phyloP scores from a whole-genome alignment of 371 early-diverging fungal genomes.

The Mucor mucedo region DNA sequence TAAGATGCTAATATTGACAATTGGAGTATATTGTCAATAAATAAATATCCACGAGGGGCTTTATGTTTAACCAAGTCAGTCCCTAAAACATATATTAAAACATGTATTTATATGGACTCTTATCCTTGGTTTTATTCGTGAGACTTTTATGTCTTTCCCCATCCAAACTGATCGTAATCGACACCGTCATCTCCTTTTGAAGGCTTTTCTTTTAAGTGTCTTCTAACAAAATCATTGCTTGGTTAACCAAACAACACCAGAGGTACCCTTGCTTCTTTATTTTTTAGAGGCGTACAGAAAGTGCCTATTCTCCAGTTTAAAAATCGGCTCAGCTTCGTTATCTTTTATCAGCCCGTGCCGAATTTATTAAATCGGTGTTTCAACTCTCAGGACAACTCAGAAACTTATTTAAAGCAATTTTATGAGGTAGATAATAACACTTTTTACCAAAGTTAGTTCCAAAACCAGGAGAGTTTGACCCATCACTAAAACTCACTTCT shows the following conservation, averaged over 20 bases:
- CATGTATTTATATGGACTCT: not conserved
- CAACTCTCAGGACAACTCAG: slow-evolving; percentile 17
- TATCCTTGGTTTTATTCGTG: not conserved
- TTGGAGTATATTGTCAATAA: too few relatives aligned
- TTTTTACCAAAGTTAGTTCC: too few relatives aligned
- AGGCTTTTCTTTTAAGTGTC: not conserved
- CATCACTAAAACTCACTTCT: slow-evolving; percentile 10
- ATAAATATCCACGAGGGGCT: too few relatives aligned
- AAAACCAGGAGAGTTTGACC: slow-evolving; percentile 12
- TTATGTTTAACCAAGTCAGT: too few relatives aligned
- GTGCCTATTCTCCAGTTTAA: not conserved
- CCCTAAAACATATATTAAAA: too few relatives aligned
- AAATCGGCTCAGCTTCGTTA: not conserved
- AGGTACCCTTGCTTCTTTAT: not conserved
- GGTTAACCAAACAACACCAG: not conserved
- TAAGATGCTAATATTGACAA: too few relatives aligned
- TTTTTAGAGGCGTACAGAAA: not conserved
- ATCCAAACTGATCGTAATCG: slow-evolving; percentile 1
- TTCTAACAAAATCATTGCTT: not conserved
- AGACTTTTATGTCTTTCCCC: not conserved
- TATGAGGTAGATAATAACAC: too few relatives aligned
- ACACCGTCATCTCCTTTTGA: not conserved
- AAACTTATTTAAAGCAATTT: slow-evolving; percentile 17
- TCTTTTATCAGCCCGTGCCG: not conserved
- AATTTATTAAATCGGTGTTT: not conserved